A percentile compares a stretch with the other conserved stretches of the same genome.
Evolutionary conservation across 495 filamentous ascomycete species (phyloP).

Genomic region (Trichoderma asperelloides): DNA sequence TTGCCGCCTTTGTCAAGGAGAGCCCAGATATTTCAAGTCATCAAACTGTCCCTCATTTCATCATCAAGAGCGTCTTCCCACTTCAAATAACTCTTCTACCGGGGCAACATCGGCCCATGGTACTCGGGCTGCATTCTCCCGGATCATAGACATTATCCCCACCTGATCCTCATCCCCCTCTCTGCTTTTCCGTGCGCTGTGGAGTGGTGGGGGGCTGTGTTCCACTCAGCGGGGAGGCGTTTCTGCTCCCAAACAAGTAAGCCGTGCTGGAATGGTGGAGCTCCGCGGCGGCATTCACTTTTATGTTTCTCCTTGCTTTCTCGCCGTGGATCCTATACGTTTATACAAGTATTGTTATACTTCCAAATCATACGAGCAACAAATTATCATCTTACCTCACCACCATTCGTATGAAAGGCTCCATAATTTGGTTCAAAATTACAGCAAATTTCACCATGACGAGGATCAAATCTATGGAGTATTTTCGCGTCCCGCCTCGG

Average conservation of each 20-base stretch:
- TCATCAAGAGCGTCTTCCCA: neutral
- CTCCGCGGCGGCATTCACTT: neutral
- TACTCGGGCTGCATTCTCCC: neutral
- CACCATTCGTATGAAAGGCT: neutral
- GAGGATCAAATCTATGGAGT: slow-evolving; percentile 61
- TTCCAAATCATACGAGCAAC: neutral
- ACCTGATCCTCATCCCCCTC: neutral
- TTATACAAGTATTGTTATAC: neutral
- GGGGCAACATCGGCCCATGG: neutral
- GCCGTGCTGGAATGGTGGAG: neutral
- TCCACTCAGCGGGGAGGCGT: neutral
- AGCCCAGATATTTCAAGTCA: neutral
- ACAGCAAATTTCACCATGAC: slow-evolving; percentile 36
- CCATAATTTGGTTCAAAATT: neutral
- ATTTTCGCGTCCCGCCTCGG: slow-evolving; percentile 63
- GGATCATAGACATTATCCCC: neutral
- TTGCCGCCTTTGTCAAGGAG: neutral
- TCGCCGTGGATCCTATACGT: neutral
- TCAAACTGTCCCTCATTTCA: neutral
- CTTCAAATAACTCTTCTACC: neutral
- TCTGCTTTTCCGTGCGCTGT: neutral
- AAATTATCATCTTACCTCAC: neutral
- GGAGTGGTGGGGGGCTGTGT: neutral
- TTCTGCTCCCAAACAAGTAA: neutral
- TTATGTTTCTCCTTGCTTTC: neutral